A percentile compares a stretch with the other conserved stretches of the same genome.
Evolutionary conservation across 1,284 basidiomycete species (phyloP).

Genomic region (Ceratobasidium theobromae): DNA sequence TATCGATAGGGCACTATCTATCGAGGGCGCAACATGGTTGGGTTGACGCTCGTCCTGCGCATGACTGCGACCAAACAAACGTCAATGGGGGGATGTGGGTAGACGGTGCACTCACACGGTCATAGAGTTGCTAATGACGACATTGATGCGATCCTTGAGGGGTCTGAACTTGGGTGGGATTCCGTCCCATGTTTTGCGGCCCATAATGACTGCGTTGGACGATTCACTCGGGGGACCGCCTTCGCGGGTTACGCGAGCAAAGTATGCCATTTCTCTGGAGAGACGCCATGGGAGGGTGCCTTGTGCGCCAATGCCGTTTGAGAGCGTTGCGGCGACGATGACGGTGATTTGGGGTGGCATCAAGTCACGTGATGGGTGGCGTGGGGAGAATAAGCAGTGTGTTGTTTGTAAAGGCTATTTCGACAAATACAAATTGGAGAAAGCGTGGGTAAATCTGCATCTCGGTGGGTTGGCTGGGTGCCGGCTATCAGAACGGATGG

Average conservation of each 20-base stretch:
- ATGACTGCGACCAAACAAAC: no score
- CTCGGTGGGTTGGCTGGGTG: no score
- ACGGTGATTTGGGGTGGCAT: slow-evolving; percentile 62
- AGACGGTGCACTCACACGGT: slow-evolving; percentile 56
- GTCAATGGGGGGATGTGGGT: background rate
- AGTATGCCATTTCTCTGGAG: slow-evolving; percentile 91
- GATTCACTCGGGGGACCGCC: slow-evolving; percentile 49
- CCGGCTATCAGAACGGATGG: no score
- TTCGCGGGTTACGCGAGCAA: slow-evolving; percentile 72
- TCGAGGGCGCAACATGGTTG: no score
- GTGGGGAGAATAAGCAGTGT: background rate
- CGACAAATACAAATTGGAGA: no score
- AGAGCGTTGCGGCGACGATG: slow-evolving; percentile 88
- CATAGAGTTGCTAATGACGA: slow-evolving; percentile 74
- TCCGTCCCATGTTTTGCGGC: slow-evolving; percentile 96
- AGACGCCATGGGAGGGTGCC: slow-evolving; percentile 85
- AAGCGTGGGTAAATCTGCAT: no score
- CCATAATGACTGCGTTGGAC: slow-evolving; percentile 89
- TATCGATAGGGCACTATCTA: no score
- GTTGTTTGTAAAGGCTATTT: background rate
- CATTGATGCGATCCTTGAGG: slow-evolving; percentile 73
- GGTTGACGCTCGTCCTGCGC: no score
- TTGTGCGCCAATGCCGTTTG: slow-evolving; percentile 84
- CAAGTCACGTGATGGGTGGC: no score
- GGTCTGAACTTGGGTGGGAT: slow-evolving; percentile 91